phyloP scores from a whole-genome alignment of 1,284 basidiomycete genomes.

The Moniliophthora roreri region DNA sequence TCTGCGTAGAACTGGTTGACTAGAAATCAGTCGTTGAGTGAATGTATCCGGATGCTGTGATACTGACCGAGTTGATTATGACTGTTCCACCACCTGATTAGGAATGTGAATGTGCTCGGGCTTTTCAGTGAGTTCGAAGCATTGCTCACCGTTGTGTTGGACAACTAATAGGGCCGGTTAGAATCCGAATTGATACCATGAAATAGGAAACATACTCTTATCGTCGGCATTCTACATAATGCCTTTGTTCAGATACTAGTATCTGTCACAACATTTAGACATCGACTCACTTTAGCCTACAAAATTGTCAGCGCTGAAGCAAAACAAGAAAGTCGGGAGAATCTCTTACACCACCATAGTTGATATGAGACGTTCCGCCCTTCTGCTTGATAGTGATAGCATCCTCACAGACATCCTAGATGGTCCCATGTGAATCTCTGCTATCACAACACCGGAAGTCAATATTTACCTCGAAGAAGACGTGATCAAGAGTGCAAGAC shows the following conservation, averaged over 20 bases:
- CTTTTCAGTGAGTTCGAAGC: neutral
- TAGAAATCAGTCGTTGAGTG: neutral
- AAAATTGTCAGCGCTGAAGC: neutral
- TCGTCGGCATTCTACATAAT: slow-evolving; percentile 14
- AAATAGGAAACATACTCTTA: slow-evolving; percentile 8
- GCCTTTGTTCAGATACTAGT: neutral
- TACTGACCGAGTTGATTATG: slow-evolving; percentile 36
- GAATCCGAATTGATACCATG: neutral
- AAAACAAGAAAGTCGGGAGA: slow-evolving; percentile 3
- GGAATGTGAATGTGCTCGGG: slow-evolving; percentile 26
- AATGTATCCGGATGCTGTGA: neutral
- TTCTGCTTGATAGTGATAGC: slow-evolving; percentile 40
- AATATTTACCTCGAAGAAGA: slow-evolving; percentile 33
- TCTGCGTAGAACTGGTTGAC: slow-evolving; percentile 32
- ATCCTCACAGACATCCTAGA: slow-evolving; percentile 42
- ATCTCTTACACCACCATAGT: slow-evolving; percentile 38
- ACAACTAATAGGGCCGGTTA: neutral
- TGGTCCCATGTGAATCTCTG: neutral
- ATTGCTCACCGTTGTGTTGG: slow-evolving; percentile 25
- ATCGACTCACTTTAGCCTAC: neutral
- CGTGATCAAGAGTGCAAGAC: slow-evolving; percentile 37
- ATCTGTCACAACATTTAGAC: neutral
- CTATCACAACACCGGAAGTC: neutral
- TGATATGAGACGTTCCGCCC: slow-evolving; percentile 34
- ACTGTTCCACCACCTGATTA: slow-evolving; percentile 37